Conservation (phyloP, 177 flowering plant genomes). For the Vitis hybrid region DNA sequence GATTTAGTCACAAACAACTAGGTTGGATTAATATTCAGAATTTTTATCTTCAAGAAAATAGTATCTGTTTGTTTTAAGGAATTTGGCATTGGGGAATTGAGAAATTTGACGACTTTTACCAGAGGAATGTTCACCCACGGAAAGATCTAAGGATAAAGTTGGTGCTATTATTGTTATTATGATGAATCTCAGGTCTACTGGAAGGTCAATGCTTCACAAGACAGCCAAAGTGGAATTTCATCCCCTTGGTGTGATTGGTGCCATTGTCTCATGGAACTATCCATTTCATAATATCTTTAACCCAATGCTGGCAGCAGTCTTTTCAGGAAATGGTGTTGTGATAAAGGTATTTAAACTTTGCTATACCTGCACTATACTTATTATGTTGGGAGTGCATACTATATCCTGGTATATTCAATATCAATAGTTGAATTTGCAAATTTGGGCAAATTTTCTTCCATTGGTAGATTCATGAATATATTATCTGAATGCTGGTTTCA, state of each 20-base stretch:
- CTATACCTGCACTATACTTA: not conserved
- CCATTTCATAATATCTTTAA: slow-evolving; percentile 95
- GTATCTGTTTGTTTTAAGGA: no score
- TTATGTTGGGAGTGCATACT: not conserved
- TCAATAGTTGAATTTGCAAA: not conserved
- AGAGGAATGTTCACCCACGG: not conserved
- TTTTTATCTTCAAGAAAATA: no score
- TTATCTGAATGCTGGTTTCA: no score
- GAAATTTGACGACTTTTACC: not conserved
- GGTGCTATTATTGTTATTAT: not conserved
- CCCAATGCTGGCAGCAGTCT: slow-evolving; percentile 95
- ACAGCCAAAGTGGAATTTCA: slow-evolving; percentile 84
- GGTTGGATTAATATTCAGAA: no score
- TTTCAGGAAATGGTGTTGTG: slow-evolving; percentile 89
- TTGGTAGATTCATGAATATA: no score
- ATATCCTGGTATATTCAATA: not conserved
- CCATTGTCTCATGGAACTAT: slow-evolving; percentile 98
- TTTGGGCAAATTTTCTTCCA: no score
- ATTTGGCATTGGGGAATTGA: not conserved
- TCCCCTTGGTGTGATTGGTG: slow-evolving; percentile 95
- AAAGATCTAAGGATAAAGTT: not conserved
- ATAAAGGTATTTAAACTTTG: slow-evolving; percentile 58
- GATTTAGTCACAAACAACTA: no score
- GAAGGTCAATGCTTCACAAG: slow-evolving; percentile 95
- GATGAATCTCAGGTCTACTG: slow-evolving; percentile 57